A percentile compares a stretch with the other conserved stretches of the same genome.
Conservation (phyloP, 2,329 filamentous ascomycete species). For the Trichoderma lentiforme region DNA sequence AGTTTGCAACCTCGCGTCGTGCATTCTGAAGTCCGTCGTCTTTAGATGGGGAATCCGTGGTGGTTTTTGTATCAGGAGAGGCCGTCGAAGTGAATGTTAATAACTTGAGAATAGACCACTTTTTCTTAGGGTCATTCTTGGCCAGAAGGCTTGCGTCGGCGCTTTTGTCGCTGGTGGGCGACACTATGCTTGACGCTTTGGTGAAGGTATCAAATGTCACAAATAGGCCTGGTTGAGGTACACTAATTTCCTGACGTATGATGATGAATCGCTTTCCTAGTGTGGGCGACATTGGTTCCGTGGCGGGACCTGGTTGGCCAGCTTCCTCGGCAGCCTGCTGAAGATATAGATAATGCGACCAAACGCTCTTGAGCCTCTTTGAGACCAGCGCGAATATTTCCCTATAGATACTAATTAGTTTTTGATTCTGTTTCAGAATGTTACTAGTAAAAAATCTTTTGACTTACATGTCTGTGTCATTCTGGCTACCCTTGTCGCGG, state of each 20-base stretch:
- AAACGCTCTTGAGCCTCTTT: conserved; percentile 66
- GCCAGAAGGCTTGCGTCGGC: conserved; percentile 28
- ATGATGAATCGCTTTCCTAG: conserved; percentile 85
- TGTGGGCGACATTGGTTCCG: conserved; percentile 78
- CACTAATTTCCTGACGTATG: conserved; percentile 68
- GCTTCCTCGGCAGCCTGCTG: conserved; percentile 61
- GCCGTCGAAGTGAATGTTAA: conserved; percentile 45
- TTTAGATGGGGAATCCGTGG: conserved; percentile 21
- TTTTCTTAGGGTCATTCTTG: conserved; percentile 50
- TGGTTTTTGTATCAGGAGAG: background rate
- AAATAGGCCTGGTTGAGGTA: conserved; percentile 46
- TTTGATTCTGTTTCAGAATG: background rate
- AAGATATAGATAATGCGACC: conserved; percentile 76
- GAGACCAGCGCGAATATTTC: conserved; percentile 67
- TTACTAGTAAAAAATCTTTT: background rate
- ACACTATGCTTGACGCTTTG: conserved; percentile 27
- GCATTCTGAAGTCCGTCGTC: conserved; percentile 49
- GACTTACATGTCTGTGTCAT: conserved; percentile 65
- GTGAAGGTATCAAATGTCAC: conserved; percentile 49
- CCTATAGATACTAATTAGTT: conserved; percentile 41
- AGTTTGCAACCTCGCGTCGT: conserved; percentile 49
- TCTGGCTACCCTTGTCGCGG: conserved; percentile 65
- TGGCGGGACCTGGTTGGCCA: conserved; percentile 61
- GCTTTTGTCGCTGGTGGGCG: conserved; percentile 24
- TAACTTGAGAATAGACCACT: conserved; percentile 63